phyloP scores from a whole-genome alignment of 2,329 filamentous ascomycete genomes.

The Chaetomiaceae sp. region DNA sequence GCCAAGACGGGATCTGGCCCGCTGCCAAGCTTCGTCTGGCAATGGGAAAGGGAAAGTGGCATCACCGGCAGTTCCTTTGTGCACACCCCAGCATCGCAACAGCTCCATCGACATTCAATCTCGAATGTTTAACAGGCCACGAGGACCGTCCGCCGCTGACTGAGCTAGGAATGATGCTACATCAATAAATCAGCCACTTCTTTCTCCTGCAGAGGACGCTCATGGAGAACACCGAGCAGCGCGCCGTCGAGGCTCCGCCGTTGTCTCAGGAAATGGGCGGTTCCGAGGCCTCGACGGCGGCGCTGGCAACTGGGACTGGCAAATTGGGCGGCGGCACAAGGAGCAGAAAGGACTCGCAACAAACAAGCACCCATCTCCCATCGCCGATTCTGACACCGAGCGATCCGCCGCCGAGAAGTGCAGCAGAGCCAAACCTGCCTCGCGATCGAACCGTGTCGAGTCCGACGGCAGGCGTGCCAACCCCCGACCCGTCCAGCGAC shows the following conservation, averaged over 20 bases:
- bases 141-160: not conserved
- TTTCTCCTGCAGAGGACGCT: not conserved
- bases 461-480: conserved; percentile 22
- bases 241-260: not conserved
- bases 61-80: no score
- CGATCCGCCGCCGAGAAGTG: conserved; percentile 4
- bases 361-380: conserved; percentile 13
- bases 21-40: no score
- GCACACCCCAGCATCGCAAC: no score
- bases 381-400: conserved; percentile 22
- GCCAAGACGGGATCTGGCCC: no score
- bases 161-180: not conserved
- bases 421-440: not conserved
- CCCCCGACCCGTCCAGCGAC: conserved; percentile 25
- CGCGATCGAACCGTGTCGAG: conserved; percentile 13
- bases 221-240: conserved; percentile 4
- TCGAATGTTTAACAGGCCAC: no score
- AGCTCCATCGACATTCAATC: no score
- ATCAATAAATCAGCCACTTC: no score
- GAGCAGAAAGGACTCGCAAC: not conserved
- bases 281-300: not conserved
- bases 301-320: not conserved
- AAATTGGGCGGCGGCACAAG: not conserved
- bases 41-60: no score
- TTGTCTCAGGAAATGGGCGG: not conserved